Percentiles rank a stretch among this genome's conserved stretches.
These are phyloP conservation scores for Chloromonas sp. DNA, from an alignment of 163 green algal species.

Conservation along the genomic window DNA sequence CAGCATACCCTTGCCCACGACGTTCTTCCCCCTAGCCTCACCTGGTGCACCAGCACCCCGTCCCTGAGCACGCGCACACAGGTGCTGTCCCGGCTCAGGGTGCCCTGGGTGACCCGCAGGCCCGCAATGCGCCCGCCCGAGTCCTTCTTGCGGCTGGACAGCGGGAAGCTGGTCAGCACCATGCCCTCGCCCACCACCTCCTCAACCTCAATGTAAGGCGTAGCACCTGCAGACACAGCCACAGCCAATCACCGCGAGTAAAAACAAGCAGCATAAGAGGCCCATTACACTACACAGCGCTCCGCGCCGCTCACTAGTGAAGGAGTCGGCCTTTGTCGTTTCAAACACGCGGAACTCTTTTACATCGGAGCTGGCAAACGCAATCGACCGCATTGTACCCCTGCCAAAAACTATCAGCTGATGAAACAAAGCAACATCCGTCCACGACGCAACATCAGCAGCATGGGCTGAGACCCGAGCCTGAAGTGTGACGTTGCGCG, in stretches of 20 bases:
- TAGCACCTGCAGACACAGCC: constrained; percentile 3
- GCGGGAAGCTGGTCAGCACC: constrained; percentile 41
- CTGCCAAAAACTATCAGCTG: no score
- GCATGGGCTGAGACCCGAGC: no score
- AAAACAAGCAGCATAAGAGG: background rate
- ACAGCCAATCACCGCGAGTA: background rate
- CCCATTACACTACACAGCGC: no score
- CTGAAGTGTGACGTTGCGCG: no score
- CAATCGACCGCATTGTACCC: no score
- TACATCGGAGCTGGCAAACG: no score
- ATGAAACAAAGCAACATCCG: no score
- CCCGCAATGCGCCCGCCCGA: constrained; percentile 49
- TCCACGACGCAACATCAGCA: no score
- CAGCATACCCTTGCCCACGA: no score
- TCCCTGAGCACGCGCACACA: constrained; percentile 58
- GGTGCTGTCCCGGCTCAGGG: constrained; percentile 26
- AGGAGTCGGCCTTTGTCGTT: no score
- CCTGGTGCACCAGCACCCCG: constrained; percentile 48
- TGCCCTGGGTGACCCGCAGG: constrained; percentile 63
- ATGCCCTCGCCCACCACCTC: constrained; percentile 32
- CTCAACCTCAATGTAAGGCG: constrained; percentile 15
- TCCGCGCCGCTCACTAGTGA: no score
- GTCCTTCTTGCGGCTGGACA: constrained; percentile 23
- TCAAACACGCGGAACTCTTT: no score
- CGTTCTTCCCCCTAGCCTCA: background rate